Conservation (phyloP, 768 basidiomycete species). For the Auriscalpium vulgare region DNA sequence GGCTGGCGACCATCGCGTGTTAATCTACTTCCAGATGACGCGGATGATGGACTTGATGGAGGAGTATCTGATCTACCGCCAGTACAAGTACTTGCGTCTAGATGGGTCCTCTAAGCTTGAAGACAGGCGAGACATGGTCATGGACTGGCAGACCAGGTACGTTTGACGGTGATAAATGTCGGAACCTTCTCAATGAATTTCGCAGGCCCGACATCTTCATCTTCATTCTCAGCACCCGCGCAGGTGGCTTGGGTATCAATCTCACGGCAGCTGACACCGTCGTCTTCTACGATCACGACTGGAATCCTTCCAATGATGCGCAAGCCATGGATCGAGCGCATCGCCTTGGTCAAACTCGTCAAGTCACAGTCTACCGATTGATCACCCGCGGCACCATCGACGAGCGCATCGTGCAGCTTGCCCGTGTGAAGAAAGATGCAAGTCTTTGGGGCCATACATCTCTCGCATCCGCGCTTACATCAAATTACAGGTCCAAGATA, state of each 20-base stretch:
- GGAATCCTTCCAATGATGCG: slow-evolving; percentile 97
- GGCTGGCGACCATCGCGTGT: slow-evolving; percentile 83
- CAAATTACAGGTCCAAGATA: slow-evolving; percentile 83
- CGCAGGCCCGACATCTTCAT: slow-evolving; percentile 79
- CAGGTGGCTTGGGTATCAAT: slow-evolving; percentile 95
- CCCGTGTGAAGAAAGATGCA: slow-evolving; percentile 95
- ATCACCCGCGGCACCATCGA: slow-evolving; percentile 94
- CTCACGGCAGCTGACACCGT: slow-evolving; percentile 95
- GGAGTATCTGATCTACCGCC: slow-evolving; percentile 94
- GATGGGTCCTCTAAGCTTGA: slow-evolving; percentile 94
- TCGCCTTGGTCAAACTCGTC: slow-evolving; percentile 91
- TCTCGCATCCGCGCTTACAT: no score
- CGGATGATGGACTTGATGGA: slow-evolving; percentile 99
- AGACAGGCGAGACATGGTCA: slow-evolving; percentile 97
- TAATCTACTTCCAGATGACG: slow-evolving; percentile 99
- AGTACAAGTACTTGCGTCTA: slow-evolving; percentile 89
- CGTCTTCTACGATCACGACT: slow-evolving; percentile 90
- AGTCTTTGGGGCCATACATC: slow-evolving; percentile 16
- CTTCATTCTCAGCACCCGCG: slow-evolving; percentile 86
- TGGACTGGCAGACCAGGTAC: slow-evolving; percentile 96
- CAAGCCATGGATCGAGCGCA: slow-evolving; percentile 99
- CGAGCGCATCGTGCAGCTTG: slow-evolving; percentile 93
- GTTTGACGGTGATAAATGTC: slow-evolving; percentile 11
- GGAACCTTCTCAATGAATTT: slow-evolving; percentile 1
- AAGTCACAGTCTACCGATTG: slow-evolving; percentile 93